Evolutionary conservation across 1,284 basidiomycete species (phyloP).

Genomic region (Trichosporon asahii): DNA sequence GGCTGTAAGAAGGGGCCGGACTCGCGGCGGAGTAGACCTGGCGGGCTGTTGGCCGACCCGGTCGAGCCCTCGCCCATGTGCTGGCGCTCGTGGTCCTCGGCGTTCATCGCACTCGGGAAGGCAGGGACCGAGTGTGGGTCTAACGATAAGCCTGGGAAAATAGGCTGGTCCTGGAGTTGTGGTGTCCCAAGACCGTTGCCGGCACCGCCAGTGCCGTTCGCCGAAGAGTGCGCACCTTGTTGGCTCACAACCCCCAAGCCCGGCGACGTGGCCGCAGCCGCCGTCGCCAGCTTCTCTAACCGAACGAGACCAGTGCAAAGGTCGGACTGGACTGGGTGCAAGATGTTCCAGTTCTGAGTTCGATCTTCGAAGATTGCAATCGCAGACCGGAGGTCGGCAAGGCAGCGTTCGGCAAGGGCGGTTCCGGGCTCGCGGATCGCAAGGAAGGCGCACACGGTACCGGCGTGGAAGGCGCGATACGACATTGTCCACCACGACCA

Average conservation of each 20-base stretch:
- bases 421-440: constrained; percentile 49
- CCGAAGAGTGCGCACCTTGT: constrained; percentile 5
- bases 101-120: neutral
- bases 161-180: constrained; percentile 6
- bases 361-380: constrained; percentile 47
- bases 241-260: constrained; percentile 8
- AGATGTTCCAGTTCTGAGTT: constrained; percentile 39
- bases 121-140: constrained; percentile 6
- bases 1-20: constrained; percentile 24
- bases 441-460: constrained; percentile 50
- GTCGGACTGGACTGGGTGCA: constrained; percentile 50
- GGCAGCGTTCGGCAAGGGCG: constrained; percentile 40
- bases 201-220: neutral
- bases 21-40: constrained; percentile 2
- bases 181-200: constrained; percentile 6
- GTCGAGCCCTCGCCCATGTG: neutral
- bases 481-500: constrained; percentile 52
- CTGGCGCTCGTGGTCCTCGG: neutral
- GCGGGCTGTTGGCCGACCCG: neutral
- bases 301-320: constrained; percentile 46
- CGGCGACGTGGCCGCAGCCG: constrained; percentile 19
- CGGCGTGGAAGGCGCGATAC: constrained; percentile 50
- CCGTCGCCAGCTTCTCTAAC: constrained; percentile 44
- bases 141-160: constrained; percentile 6
- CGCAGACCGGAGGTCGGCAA: constrained; percentile 41